phyloP scores from a whole-genome alignment of 2,329 filamentous ascomycete genomes.

The Alternaria ventricosa region DNA sequence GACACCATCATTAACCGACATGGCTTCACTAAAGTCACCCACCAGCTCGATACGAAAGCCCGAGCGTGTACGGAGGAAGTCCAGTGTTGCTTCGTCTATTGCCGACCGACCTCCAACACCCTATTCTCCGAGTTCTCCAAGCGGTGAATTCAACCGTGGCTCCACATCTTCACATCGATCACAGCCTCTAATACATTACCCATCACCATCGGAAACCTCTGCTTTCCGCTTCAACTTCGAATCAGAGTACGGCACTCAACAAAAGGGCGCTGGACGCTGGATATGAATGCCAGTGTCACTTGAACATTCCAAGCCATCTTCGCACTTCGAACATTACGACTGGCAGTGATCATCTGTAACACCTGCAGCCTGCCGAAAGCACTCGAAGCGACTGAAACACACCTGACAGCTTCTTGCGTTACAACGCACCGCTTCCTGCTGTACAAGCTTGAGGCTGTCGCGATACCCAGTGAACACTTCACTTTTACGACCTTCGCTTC shows the following conservation, averaged over 20 bases:
- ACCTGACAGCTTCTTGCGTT: conserved; percentile 14
- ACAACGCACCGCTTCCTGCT: conserved; percentile 16
- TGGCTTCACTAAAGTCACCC: conserved; percentile 28
- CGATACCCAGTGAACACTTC: conserved; percentile 20
- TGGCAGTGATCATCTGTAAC: not conserved
- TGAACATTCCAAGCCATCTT: not conserved
- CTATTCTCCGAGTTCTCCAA: conserved; percentile 45
- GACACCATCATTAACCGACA: conserved; percentile 37
- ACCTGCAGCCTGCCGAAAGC: not conserved
- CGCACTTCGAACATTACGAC: not conserved
- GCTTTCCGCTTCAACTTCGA: conserved; percentile 47
- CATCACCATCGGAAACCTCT: conserved; percentile 47
- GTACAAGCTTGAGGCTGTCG: conserved; percentile 8
- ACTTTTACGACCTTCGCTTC: conserved; percentile 22
- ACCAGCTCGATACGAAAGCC: conserved; percentile 40
- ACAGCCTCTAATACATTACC: conserved; percentile 43
- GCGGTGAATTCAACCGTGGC: conserved; percentile 34
- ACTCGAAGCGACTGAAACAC: conserved; percentile 7
- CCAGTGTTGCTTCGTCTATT: conserved; percentile 42
- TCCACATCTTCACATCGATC: conserved; percentile 40
- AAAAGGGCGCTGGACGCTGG: conserved; percentile 25
- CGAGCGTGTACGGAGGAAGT: conserved; percentile 44
- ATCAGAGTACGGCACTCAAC: conserved; percentile 28
- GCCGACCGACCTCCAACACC: conserved; percentile 49
- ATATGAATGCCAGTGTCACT: conserved; percentile 14